These are phyloP conservation scores for Fusarium nanum DNA, from an alignment of 2,329 filamentous ascomycete species.

Conservation along the genomic window DNA sequence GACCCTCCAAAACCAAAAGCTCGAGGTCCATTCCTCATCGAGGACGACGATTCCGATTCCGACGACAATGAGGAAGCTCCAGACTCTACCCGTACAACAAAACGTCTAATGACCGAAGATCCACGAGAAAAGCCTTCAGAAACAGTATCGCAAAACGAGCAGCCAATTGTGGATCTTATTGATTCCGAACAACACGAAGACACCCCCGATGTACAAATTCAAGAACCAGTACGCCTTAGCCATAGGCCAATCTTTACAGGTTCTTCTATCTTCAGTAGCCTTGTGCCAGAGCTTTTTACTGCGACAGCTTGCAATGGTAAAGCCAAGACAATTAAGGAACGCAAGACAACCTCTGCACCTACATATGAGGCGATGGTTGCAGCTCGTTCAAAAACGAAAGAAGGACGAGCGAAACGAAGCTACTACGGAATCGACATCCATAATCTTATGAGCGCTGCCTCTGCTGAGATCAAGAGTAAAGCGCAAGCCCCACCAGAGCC, in stretches of 20 bases:
- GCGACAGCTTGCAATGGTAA: constrained; percentile 69
- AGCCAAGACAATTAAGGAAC: constrained; percentile 65
- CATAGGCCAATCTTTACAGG: constrained; percentile 46
- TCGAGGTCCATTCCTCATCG: constrained; percentile 54
- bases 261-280: constrained; percentile 44
- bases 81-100: constrained; percentile 39
- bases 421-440: constrained; percentile 97
- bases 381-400: constrained; percentile 72
- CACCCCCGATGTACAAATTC: constrained; percentile 1
- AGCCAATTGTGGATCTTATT: constrained; percentile 1
- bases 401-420: constrained; percentile 75
- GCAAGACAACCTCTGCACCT: constrained; percentile 58
- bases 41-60: constrained; percentile 53
- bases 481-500: constrained; percentile 41
- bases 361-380: constrained; percentile 77
- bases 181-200: constrained; percentile 7
- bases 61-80: constrained; percentile 27
- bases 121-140: constrained; percentile 28
- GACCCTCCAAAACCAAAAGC: constrained; percentile 51
- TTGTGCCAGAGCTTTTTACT: constrained; percentile 52
- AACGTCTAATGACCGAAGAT: constrained; percentile 50
- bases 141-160: not conserved
- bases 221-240: constrained; percentile 35
- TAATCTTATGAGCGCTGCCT: constrained; percentile 77
- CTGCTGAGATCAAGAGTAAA: constrained; percentile 65